Base-by-base conservation (phyloP, 1,284 basidiomycete genomes). In the Pholiota adiposa region DNA sequence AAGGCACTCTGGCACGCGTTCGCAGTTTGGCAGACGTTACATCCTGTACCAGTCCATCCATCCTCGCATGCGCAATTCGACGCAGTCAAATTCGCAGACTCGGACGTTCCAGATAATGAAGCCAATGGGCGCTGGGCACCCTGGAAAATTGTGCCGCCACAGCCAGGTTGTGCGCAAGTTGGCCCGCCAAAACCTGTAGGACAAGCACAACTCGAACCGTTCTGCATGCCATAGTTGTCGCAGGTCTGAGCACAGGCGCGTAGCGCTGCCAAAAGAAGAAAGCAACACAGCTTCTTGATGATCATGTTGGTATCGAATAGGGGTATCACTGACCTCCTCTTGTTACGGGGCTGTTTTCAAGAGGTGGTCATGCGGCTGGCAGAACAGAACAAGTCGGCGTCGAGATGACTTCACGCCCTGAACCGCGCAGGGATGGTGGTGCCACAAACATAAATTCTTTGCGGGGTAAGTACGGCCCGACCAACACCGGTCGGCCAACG, bases 131-230 rank as follows among this genome's bases (percentile, higher is more conserved):
- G 84, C 46, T 78, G 72, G 0, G 82, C 70, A 31, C 88, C 89
- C 65, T 93, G 83, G 65, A 94, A 94, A 51, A 95, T 83, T 54
- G 83, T 88, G 0, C 92, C 92, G 1, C 92, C 92, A 63, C 93
- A 96, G 0, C 81, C 85, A 0, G 89, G 83, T 63, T 85, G 80
- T 1, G 85, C 81, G 69, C 90, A 93, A n/a, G 81, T 82, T 31
- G 83, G 62, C 8, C 89, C 90, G 18, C 89, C 90, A 68, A 91
- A 92, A 11, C 93, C 93, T 18, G 85, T 80, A 6, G 92, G 93
- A 72, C 93, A 95, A 21, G 81, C 74, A 69, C 93, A 94, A 9
- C 74, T 70, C 4, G 85, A 81, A 29, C 81, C 77, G 66, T 83
- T 84, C 38, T 74, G 63, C 23, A 77, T 68, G 41, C 92, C 92